A percentile compares a stretch with the other conserved stretches of the same genome.
phyloP scores from a whole-genome alignment of 2,329 filamentous ascomycete genomes.

The Leptographium lundbergii region DNA sequence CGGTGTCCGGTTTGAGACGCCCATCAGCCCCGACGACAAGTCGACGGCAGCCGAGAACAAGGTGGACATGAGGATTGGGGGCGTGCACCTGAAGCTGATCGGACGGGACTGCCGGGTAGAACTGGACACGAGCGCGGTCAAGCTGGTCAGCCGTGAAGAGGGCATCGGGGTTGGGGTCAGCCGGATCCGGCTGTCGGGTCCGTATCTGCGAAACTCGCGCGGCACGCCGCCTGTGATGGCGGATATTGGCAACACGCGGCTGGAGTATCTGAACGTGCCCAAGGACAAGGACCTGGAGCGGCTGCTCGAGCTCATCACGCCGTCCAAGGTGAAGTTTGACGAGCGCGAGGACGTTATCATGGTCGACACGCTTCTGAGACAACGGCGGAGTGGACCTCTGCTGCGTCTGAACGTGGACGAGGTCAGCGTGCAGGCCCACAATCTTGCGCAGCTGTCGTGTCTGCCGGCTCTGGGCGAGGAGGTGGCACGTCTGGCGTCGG shows the following conservation, averaged over 20 bases:
- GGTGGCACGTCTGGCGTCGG: constrained; percentile 66
- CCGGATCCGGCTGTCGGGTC: constrained; percentile 62
- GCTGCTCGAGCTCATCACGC: constrained; percentile 75
- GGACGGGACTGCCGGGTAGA: constrained; percentile 65
- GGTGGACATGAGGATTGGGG: constrained; percentile 63
- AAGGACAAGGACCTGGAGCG: constrained; percentile 70
- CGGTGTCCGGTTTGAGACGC: constrained; percentile 45
- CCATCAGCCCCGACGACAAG: constrained; percentile 30
- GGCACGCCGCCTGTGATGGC: constrained; percentile 42
- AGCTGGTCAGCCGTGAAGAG: constrained; percentile 62
- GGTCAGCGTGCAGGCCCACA: constrained; percentile 48
- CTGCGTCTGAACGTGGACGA: constrained; percentile 56
- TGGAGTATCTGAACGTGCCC: constrained; percentile 62
- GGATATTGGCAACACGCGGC: constrained; percentile 50
- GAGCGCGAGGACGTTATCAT: constrained; percentile 87
- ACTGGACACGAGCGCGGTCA: constrained; percentile 69
- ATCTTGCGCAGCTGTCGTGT: constrained; percentile 51
- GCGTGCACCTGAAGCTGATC: constrained; percentile 61
- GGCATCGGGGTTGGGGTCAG: constrained; percentile 62
- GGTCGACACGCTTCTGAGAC: constrained; percentile 77
- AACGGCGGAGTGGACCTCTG: constrained; percentile 76
- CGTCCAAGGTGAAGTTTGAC: constrained; percentile 78
- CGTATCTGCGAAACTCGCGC: constrained; percentile 40
- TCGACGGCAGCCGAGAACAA: constrained; percentile 46
- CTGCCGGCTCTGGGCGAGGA: constrained; percentile 66